Evolutionary conservation across 805 yeast genomes (phyloP).

Genomic region (Candida railenensis): DNA sequence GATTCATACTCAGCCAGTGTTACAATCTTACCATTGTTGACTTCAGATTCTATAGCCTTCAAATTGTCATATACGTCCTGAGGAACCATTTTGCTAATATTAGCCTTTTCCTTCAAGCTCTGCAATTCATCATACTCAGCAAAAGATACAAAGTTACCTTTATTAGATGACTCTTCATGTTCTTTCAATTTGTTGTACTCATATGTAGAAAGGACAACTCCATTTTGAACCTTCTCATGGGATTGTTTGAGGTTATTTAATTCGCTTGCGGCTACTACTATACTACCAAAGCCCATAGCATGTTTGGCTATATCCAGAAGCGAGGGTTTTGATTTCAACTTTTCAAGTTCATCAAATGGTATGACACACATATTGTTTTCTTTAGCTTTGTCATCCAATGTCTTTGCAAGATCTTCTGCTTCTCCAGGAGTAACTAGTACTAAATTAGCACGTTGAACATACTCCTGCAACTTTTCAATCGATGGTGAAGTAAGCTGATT

Average conservation of each 20-base stretch:
- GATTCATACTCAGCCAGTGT: slow-evolving; percentile 6
- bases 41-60: neutral
- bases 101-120: neutral
- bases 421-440: slow-evolving; percentile 24
- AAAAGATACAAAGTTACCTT: neutral
- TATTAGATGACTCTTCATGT: slow-evolving; percentile 10
- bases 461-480: slow-evolving; percentile 13
- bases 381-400: slow-evolving; percentile 14
- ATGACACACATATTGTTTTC: slow-evolving; percentile 15
- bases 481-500: neutral
- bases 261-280: slow-evolving; percentile 7
- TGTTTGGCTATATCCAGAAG: slow-evolving; percentile 9
- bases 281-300: slow-evolving; percentile 5
- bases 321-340: slow-evolving; percentile 6
- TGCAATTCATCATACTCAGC: slow-evolving; percentile 2
- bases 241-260: slow-evolving; percentile 14
- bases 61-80: neutral
- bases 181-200: slow-evolving; percentile 4
- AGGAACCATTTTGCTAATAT: neutral
- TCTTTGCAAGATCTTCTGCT: slow-evolving; percentile 11
- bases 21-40: slow-evolving; percentile 3
- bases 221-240: neutral
- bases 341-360: neutral
- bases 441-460: slow-evolving; percentile 27
- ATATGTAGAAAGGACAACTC: neutral